Base-by-base conservation (phyloP, 129 eudicot species). In the Glebionis coronaria region DNA sequence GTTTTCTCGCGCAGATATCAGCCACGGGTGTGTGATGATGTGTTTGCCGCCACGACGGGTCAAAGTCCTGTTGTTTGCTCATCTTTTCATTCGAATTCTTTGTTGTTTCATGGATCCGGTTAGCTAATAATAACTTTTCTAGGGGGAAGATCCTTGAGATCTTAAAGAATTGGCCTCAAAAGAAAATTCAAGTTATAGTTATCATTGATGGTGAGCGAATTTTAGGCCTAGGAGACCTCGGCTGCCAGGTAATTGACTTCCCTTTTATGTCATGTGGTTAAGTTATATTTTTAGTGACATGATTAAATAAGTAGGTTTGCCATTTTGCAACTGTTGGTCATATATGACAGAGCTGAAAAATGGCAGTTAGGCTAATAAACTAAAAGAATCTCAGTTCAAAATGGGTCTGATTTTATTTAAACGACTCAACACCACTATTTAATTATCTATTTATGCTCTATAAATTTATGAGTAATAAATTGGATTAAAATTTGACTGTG, bases 181-280 rank as follows among this genome's bases (percentile, higher is more conserved):
- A 87, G 74, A 84, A 86, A 53, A 88, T 92, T 72, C 96, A 92
- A 74, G 98, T 92, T 63, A 93, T 93, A 73, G 99, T 93, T 65
- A 97, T 89, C 23, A 93, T 97, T 5, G 99, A 93, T 25, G 99
- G 99, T 56, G 99, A 93, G 78, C 74, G 99, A 50, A 93, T 93
- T 47, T 84, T 93, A 67, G 99, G 99, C 45, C 95, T 93, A 53
- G 99, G 99, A 44, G 99, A 93, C 82, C 99, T 93, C 27, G 99
- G 99, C 44, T 93, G 99, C 78, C 99, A 93, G 91, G 99, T 87
- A 80, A 55, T 12, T 55, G 46, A 27, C 58, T 55, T 65, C 10
- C 1, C 25, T 23, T 23, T 23, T 23, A 1, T 23, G 25, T 23
- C 1, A 23, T 23, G 25, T 23, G 25, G 25, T 23, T 2, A 23